Percentiles rank a stretch among this genome's conserved stretches.
These are phyloP conservation scores for Pleurostoma richardsiae DNA, from an alignment of 2,329 filamentous ascomycete species.

Conservation along the genomic window DNA sequence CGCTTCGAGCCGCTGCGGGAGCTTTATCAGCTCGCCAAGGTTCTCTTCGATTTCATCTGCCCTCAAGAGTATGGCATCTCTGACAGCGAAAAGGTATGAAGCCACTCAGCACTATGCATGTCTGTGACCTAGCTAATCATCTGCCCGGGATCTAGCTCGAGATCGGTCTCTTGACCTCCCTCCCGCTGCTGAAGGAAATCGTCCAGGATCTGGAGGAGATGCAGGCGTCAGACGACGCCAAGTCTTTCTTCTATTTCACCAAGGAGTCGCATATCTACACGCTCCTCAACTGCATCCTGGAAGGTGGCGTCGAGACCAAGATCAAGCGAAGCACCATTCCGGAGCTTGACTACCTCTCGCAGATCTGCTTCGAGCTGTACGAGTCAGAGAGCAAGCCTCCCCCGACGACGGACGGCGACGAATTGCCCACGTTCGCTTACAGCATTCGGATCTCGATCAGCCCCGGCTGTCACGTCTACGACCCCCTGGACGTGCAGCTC, in stretches of 20 bases:
- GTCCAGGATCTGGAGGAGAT: constrained; percentile 96
- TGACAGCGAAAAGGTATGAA: constrained; percentile 71
- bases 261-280: constrained; percentile 99
- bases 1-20: constrained; percentile 86
- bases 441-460: constrained; percentile 95
- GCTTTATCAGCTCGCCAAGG: constrained; percentile 88
- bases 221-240: constrained; percentile 88
- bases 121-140: neutral
- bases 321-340: constrained; percentile 93
- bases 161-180: constrained; percentile 88
- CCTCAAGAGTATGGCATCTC: constrained; percentile 98
- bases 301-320: constrained; percentile 95
- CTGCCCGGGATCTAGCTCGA: constrained; percentile 54
- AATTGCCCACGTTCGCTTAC: constrained; percentile 79
- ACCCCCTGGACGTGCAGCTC: constrained; percentile 92
- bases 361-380: constrained; percentile 97
- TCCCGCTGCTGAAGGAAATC: constrained; percentile 93
- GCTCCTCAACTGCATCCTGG: constrained; percentile 92
- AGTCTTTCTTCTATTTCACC: constrained; percentile 98
- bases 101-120: neutral
- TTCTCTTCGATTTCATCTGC: constrained; percentile 96
- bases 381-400: constrained; percentile 74
- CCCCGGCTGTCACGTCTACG: constrained; percentile 93
- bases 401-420: constrained; percentile 37
- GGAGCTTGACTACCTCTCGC: constrained; percentile 93